phyloP scores from a whole-genome alignment of 495 filamentous ascomycete species.

The Bacidia gigantensis region DNA sequence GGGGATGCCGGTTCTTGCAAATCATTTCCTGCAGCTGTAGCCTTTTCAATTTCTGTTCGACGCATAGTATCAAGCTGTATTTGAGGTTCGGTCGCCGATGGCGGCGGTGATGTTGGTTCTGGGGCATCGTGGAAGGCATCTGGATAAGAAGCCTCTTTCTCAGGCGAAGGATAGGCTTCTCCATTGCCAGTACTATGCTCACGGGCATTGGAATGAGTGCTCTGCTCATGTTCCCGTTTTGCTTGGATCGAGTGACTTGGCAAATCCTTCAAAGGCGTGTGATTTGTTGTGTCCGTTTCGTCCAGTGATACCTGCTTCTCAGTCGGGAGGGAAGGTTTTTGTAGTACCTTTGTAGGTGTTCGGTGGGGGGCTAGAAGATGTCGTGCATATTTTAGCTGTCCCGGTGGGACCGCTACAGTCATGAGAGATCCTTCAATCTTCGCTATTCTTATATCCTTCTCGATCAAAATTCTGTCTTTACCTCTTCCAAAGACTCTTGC shows the following conservation, averaged over 20 bases:
- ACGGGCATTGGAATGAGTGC: too few relatives aligned
- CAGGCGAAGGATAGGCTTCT: background rate
- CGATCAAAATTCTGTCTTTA: conserved; percentile 24
- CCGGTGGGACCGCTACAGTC: conserved; percentile 33
- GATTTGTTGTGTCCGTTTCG: too few relatives aligned
- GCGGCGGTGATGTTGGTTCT: too few relatives aligned
- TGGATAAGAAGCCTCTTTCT: background rate
- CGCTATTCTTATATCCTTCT: conserved; percentile 39
- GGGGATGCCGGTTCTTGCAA: background rate
- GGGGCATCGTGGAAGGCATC: too few relatives aligned
- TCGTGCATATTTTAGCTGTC: conserved; percentile 27
- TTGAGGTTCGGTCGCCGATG: too few relatives aligned
- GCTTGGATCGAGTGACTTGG: too few relatives aligned
- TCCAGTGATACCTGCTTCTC: too few relatives aligned
- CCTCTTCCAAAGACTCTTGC: conserved; percentile 24
- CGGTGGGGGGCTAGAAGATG: conserved; percentile 12
- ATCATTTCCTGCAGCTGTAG: background rate
- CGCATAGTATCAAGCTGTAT: too few relatives aligned
- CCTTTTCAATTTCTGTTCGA: too few relatives aligned
- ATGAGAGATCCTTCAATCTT: conserved; percentile 24
- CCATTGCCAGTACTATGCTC: background rate
- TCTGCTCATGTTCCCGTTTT: too few relatives aligned
- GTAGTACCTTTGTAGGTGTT: background rate
- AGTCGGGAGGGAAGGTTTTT: too few relatives aligned
- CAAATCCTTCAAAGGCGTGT: too few relatives aligned